phyloP scores from a whole-genome alignment of 345 rosid genomes.

The Eucalyptus sideroxylon region DNA sequence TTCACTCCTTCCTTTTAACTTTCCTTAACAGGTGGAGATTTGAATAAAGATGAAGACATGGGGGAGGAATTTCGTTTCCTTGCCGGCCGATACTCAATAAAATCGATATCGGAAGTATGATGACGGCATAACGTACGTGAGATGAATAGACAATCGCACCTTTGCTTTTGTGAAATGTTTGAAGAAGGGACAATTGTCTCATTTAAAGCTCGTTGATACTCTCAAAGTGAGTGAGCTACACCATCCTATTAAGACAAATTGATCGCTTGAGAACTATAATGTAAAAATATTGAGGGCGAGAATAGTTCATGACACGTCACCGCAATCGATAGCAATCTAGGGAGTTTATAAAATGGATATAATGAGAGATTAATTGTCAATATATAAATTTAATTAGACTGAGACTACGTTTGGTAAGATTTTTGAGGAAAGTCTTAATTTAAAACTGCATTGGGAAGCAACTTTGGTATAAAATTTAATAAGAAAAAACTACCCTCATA shows the following conservation, averaged over 20 bases:
- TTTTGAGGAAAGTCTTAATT: neutral
- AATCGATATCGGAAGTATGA: neutral
- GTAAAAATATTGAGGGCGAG: neutral
- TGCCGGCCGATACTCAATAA: neutral
- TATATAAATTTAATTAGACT: neutral
- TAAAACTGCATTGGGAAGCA: neutral
- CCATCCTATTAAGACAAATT: neutral
- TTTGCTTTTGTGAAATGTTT: neutral
- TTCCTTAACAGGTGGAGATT: neutral
- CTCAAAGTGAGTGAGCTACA: neutral
- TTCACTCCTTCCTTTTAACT: neutral
- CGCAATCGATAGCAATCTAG: accelerated
- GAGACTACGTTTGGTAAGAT: neutral
- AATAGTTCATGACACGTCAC: neutral
- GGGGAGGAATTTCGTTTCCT: neutral
- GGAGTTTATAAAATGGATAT: neutral
- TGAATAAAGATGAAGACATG: neutral
- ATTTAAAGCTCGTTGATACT: neutral
- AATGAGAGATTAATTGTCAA: neutral
- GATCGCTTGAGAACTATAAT: neutral
- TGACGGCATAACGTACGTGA: neutral
- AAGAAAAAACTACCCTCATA: neutral
- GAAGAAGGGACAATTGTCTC: neutral
- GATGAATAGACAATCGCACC: neutral
- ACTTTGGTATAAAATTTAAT: neutral